phyloP scores from a whole-genome alignment of 2,329 filamentous ascomycete species.

The Monosporascus ibericus region DNA sequence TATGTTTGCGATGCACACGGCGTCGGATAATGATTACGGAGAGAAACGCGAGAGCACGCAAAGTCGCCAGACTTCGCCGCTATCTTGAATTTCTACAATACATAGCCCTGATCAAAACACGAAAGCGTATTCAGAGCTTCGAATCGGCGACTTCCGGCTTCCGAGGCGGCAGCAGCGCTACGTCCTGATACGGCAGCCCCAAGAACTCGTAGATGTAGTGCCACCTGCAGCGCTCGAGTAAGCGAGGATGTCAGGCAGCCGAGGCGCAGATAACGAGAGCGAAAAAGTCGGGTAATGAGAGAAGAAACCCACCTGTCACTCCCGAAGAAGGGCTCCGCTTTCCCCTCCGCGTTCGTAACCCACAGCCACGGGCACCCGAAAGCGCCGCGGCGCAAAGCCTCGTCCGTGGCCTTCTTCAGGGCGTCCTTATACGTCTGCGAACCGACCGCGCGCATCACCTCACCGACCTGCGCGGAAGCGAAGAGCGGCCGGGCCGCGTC shows the following conservation, averaged over 20 bases:
- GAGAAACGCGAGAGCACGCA: no score
- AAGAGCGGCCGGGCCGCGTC: slow-evolving; percentile 35
- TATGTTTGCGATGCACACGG: no score
- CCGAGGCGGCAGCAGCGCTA: slow-evolving; percentile 35
- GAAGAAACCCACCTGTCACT: slow-evolving; percentile 53
- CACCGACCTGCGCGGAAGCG: slow-evolving; percentile 41
- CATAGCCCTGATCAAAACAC: no score
- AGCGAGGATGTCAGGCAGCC: neutral
- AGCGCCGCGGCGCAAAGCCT: slow-evolving; percentile 58
- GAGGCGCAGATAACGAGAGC: neutral
- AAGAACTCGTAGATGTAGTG: slow-evolving; percentile 64
- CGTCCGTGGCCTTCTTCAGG: slow-evolving; percentile 52
- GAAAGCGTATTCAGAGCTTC: slow-evolving; percentile 21
- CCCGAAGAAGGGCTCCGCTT: slow-evolving; percentile 67
- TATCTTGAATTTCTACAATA: no score
- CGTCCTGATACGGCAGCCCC: slow-evolving; percentile 51
- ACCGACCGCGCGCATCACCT: slow-evolving; percentile 47
- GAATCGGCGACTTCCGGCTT: slow-evolving; percentile 16
- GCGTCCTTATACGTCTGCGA: slow-evolving; percentile 38
- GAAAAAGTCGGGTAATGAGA: neutral
- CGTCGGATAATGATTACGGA: no score
- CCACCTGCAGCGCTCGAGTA: slow-evolving; percentile 38
- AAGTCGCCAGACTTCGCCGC: no score
- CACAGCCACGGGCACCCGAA: slow-evolving; percentile 75
- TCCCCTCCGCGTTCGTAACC: slow-evolving; percentile 52